A percentile compares a stretch with the other conserved stretches of the same genome.
Conservation (phyloP, 2,329 filamentous ascomycete species). For the Calonectria fujianensis region DNA sequence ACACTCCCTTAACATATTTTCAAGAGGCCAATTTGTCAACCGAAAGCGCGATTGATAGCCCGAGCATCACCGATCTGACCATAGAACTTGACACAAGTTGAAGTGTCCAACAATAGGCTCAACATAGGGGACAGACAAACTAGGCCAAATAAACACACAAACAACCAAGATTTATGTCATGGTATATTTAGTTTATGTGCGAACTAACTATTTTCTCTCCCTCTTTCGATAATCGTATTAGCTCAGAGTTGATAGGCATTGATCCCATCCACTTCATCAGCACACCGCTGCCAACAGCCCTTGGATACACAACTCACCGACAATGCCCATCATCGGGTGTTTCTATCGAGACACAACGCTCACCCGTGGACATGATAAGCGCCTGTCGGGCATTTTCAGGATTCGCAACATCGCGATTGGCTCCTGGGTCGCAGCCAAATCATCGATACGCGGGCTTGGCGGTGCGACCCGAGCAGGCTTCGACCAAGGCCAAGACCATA, state of each 20-base stretch:
- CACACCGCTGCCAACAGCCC: neutral
- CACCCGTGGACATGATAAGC: neutral
- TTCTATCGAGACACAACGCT: neutral
- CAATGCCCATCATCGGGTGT: neutral
- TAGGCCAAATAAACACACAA: neutral
- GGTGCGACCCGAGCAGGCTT: neutral
- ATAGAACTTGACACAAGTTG: neutral
- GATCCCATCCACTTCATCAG: neutral
- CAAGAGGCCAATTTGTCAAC: neutral
- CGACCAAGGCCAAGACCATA: neutral
- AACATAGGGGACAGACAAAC: neutral
- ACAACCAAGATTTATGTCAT: neutral
- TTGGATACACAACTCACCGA: neutral
- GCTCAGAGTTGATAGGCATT: neutral
- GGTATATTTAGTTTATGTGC: too few relatives aligned
- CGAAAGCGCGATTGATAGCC: neutral
- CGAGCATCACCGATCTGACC: neutral
- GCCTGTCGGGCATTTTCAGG: neutral
- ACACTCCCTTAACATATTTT: neutral
- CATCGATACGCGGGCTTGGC: neutral
- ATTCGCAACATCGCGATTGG: constrained; percentile 3
- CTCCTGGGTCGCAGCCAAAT: neutral
- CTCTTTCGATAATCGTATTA: neutral
- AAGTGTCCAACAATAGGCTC: neutral
- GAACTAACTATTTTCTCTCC: neutral